Evolutionary conservation across 2,329 filamentous ascomycete genomes (phyloP), one percentile per base, ranked within the genome.

Genomic region (Aspergillus vadensis): DNA sequence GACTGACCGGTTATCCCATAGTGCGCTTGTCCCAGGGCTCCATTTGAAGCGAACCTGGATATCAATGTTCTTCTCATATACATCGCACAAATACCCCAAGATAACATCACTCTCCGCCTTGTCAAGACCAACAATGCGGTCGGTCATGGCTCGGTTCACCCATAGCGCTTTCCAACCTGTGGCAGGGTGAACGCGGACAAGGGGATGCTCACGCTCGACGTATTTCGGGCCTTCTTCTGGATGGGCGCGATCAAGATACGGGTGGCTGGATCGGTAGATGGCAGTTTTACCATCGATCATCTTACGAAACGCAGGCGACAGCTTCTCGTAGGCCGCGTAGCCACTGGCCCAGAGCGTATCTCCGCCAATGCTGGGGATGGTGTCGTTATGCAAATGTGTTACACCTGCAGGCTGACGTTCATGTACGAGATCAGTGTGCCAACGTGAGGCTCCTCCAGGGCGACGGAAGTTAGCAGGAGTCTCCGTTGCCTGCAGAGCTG

Each of bases 81-180:
- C 87, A 70, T 89, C 81, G 63, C 80, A 90, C 36, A 91, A 73
- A 61, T 91, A 90, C 27, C 82, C 81, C 9, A 91, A 76, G 14
- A 91, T 87, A 0, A 86, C 65, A 65, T 91, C 88, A 59, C 87
- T 90, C 74, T 91, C 89, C 0, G 81, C 85, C 61, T 84, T 85
- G 66, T 91, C 88, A 0, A 91, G 73, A 0, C 88, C 89, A 0
- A 91, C 85, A 51, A 91, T 91, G 0, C 83, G 80, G 5, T 83
- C 81, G 0, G 88, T 91, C 83, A 91, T 88, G 2, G 85, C 80
- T 3, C 88, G 82, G 71, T 91, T 91, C 0, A 91, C 89, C 80
- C 83, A 91, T 0, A 91, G 80, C 0, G 87, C 81, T 73, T 91
- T 91, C 89, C 89, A 91, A 0, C 88, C 89, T 0, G 89, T 91